Percentiles rank a stretch among this genome's conserved stretches.
Evolutionary conservation across 2,329 filamentous ascomycete genomes (phyloP).

Genomic region (Emmonsiellopsis sp.): DNA sequence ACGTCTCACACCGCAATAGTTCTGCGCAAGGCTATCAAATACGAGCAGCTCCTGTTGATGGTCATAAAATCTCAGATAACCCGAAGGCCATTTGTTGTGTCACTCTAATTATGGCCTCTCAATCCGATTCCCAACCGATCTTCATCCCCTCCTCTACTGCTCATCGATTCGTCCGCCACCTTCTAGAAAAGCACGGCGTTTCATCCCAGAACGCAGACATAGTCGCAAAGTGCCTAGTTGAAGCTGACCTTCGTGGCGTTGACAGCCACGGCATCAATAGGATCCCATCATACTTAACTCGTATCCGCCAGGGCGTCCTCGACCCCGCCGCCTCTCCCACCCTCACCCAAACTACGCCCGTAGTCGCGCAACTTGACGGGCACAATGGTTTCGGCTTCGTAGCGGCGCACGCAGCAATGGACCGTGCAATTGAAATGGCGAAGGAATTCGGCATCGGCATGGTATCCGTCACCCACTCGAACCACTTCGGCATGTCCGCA

Average conservation of each 20-base stretch:
- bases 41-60: too few relatives aligned
- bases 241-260: conserved; percentile 67
- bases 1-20: too few relatives aligned
- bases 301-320: conserved; percentile 61
- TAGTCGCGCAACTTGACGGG: conserved; percentile 59
- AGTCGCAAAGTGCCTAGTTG: conserved; percentile 59
- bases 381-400: conserved; percentile 70
- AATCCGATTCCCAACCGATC: background rate
- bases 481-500: conserved; percentile 76
- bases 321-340: conserved; percentile 51
- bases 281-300: conserved; percentile 67
- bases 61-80: background rate
- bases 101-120: background rate
- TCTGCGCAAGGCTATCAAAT: too few relatives aligned
- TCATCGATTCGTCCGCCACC: conserved; percentile 40
- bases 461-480: conserved; percentile 65
- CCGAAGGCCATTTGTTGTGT: background rate
- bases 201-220: conserved; percentile 49
- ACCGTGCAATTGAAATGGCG: conserved; percentile 58
- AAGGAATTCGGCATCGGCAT: conserved; percentile 61
- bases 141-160: conserved; percentile 21
- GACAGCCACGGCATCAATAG: conserved; percentile 74
- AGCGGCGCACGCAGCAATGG: conserved; percentile 58
- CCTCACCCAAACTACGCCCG: conserved; percentile 56
- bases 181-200: conserved; percentile 56